Evolutionary conservation across 2,329 filamentous ascomycete species (phyloP).

Genomic region (Fusarium penzigii): DNA sequence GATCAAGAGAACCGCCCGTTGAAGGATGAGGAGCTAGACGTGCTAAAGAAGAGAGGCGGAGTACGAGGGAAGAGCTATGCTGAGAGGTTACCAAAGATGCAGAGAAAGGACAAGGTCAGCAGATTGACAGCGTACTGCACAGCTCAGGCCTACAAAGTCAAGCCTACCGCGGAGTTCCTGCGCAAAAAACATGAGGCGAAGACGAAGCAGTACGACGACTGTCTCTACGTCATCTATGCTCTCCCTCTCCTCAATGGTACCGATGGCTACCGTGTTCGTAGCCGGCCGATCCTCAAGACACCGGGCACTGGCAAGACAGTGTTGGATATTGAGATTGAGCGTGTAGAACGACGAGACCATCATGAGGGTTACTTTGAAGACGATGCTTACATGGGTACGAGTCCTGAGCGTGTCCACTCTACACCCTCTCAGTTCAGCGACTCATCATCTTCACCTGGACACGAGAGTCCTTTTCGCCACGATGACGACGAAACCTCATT

Average conservation of each 20-base stretch:
- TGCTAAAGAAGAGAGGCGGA: slow-evolving; percentile 62
- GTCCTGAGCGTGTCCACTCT: slow-evolving; percentile 33
- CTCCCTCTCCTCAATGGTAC: slow-evolving; percentile 81
- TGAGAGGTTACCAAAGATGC: slow-evolving; percentile 85
- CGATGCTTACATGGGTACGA: slow-evolving; percentile 53
- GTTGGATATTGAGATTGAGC: slow-evolving; percentile 92
- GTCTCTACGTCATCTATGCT: slow-evolving; percentile 93
- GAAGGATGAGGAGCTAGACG: slow-evolving; percentile 67
- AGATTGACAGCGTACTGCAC: slow-evolving; percentile 96
- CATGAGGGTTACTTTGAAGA: slow-evolving; percentile 90
- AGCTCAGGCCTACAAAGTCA: slow-evolving; percentile 89
- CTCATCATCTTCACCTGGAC: slow-evolving; percentile 28
- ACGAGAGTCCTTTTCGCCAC: slow-evolving; percentile 29
- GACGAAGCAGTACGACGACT: slow-evolving; percentile 97
- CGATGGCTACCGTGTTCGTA: slow-evolving; percentile 85
- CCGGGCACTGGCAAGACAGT: slow-evolving; percentile 87
- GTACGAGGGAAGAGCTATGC: slow-evolving; percentile 85
- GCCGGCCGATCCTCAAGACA: slow-evolving; percentile 88
- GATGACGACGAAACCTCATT: slow-evolving; percentile 51
- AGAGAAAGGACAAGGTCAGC: slow-evolving; percentile 83
- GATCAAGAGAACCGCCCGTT: slow-evolving; percentile 66
- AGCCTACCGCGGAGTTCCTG: slow-evolving; percentile 84
- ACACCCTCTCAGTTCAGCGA: slow-evolving; percentile 36
- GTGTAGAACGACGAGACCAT: slow-evolving; percentile 85
- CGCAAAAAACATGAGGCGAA: slow-evolving; percentile 84